Conservation (phyloP, 2,329 filamentous ascomycete genomes). For the Calycina marina region DNA sequence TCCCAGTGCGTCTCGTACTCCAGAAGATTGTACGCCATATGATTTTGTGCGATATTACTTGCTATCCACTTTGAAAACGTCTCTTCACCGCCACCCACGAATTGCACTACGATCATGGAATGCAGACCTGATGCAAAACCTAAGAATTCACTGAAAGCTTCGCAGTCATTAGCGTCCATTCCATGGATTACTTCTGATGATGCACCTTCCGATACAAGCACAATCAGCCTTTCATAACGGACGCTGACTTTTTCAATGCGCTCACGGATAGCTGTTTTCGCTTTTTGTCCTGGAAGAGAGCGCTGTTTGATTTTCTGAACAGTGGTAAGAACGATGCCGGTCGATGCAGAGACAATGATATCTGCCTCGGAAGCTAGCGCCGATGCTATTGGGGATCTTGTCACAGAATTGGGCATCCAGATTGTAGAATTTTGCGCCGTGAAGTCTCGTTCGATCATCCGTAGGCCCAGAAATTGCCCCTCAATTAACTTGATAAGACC, state of each 20-base stretch:
- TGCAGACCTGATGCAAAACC: slow-evolving; percentile 23
- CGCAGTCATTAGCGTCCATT: slow-evolving; percentile 14
- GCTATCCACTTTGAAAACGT: slow-evolving; percentile 41
- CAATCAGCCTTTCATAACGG: slow-evolving; percentile 52
- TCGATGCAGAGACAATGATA: slow-evolving; percentile 52
- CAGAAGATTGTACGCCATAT: slow-evolving; percentile 22
- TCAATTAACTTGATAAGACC: slow-evolving; percentile 35
- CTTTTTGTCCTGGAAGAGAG: slow-evolving; percentile 46
- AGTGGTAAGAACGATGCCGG: slow-evolving; percentile 56
- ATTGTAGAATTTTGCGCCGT: slow-evolving; percentile 23
- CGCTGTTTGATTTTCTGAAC: slow-evolving; percentile 60
- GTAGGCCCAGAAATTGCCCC: slow-evolving; percentile 30
- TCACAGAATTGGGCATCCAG: slow-evolving; percentile 23
- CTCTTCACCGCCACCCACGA: slow-evolving; percentile 34
- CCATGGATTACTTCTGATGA: slow-evolving; percentile 26
- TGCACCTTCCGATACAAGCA: slow-evolving; percentile 48
- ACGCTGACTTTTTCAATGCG: slow-evolving; percentile 35
- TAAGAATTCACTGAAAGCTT: slow-evolving; percentile 19
- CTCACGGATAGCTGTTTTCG: slow-evolving; percentile 34
- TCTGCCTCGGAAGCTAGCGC: slow-evolving; percentile 48
- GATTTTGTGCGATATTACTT: slow-evolving; percentile 31
- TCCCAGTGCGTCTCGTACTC: slow-evolving; percentile 54
- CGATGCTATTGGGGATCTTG: slow-evolving; percentile 25
- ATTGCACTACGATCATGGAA: slow-evolving; percentile 27
- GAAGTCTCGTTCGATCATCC: slow-evolving; percentile 48